Percentiles rank a stretch among this genome's conserved stretches.
phyloP scores from a whole-genome alignment of 352 stramenopile genomes.

The Lagenidium sp. region DNA sequence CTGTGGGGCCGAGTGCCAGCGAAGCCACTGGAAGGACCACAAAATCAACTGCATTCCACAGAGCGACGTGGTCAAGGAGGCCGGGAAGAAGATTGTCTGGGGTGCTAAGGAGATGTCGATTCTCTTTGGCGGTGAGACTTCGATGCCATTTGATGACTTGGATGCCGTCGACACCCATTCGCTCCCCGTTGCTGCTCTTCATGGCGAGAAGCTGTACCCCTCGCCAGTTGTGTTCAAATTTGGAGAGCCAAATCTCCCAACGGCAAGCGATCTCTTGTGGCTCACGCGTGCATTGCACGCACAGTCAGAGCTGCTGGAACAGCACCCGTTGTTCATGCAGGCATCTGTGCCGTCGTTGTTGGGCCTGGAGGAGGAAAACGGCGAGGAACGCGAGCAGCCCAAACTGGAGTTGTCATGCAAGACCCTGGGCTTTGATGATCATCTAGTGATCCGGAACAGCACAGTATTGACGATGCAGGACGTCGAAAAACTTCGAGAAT shows the following conservation, averaged over 20 bases:
- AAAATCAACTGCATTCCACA: constrained; percentile 65
- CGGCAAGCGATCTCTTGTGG: constrained; percentile 58
- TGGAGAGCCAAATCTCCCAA: constrained; percentile 53
- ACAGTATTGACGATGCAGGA: constrained; percentile 72
- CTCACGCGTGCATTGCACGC: constrained; percentile 54
- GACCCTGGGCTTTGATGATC: constrained; percentile 47
- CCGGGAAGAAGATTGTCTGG: constrained; percentile 54
- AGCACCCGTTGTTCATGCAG: constrained; percentile 68
- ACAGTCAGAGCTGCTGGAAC: constrained; percentile 54
- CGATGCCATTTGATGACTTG: constrained; percentile 73
- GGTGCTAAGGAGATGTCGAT: constrained; percentile 80
- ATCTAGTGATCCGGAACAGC: constrained; percentile 71
- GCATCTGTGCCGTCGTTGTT: constrained; percentile 49
- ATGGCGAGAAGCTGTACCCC: constrained; percentile 45
- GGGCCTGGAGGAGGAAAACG: constrained; percentile 32
- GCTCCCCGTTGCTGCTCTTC: constrained; percentile 31
- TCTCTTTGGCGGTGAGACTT: constrained; percentile 54
- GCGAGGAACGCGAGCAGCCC: constrained; percentile 20
- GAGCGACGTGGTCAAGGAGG: constrained; percentile 13
- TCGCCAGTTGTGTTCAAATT: constrained; percentile 64
- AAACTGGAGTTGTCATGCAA: constrained; percentile 55
- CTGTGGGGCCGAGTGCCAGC: constrained; percentile 64
- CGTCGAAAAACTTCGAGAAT: constrained; percentile 48
- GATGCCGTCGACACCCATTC: constrained; percentile 56
- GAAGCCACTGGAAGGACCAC: constrained; percentile 76